A percentile compares a stretch with the other conserved stretches of the same genome.
phyloP scores from a whole-genome alignment of 1,139 yeast species.

The Saccharomyces uvarum region DNA sequence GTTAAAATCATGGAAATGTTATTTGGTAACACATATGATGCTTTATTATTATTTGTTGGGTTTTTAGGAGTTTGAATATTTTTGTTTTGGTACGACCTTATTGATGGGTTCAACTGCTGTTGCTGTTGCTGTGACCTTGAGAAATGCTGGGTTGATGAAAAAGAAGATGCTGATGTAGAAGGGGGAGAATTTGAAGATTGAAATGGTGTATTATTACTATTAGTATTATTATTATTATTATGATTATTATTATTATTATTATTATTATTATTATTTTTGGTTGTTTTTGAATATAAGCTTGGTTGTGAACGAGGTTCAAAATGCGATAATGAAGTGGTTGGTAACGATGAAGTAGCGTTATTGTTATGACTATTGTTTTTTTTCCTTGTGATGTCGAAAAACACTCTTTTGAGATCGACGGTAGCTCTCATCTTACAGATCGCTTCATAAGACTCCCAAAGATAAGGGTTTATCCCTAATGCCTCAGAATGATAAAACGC shows the following conservation, averaged over 20 bases:
- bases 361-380: conserved; percentile 10
- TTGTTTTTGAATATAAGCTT: not conserved
- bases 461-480: conserved; percentile 62
- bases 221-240: conserved; percentile 25
- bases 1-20: not conserved
- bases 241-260: conserved; percentile 8
- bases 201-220: conserved; percentile 14
- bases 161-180: conserved; percentile 20
- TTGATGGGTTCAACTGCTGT: not conserved
- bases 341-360: conserved; percentile 21
- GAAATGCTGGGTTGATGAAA: conserved; percentile 1
- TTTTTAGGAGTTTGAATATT: not conserved
- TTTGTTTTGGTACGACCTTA: not conserved
- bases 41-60: not conserved
- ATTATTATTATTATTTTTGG: conserved; percentile 37
- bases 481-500: conserved; percentile 63
- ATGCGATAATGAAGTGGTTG: conserved; percentile 42
- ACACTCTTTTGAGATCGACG: conserved; percentile 43
- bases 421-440: conserved; percentile 66
- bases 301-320: not conserved
- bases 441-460: conserved; percentile 81
- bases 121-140: conserved; percentile 1
- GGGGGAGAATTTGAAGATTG: conserved; percentile 11
- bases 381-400: conserved; percentile 11
- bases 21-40: not conserved